Percentiles rank a stretch among this genome's conserved stretches.
Conservation (phyloP, 208 protist species). For the Crithidia expoeki region DNA sequence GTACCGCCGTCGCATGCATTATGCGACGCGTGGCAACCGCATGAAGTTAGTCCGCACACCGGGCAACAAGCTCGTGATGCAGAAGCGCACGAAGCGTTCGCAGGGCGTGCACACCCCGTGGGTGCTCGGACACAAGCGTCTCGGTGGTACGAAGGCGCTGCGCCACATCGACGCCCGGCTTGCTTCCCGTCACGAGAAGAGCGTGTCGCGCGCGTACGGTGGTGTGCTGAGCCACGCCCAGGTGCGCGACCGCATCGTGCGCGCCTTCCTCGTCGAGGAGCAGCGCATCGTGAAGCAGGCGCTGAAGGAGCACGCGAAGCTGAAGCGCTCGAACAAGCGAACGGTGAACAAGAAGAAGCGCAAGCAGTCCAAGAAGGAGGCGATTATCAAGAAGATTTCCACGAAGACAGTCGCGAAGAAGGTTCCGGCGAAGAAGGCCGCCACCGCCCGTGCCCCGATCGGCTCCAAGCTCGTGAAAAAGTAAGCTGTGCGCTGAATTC, state of each 20-base stretch:
- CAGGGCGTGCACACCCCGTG: constrained; percentile 92
- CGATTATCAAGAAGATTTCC: constrained; percentile 61
- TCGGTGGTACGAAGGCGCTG: constrained; percentile 92
- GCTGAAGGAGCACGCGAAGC: constrained; percentile 73
- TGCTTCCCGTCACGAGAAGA: constrained; percentile 93
- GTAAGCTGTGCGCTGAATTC: constrained; percentile 29
- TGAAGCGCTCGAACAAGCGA: constrained; percentile 72
- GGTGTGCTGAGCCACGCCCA: constrained; percentile 95
- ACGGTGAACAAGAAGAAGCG: constrained; percentile 72
- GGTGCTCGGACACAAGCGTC: constrained; percentile 92
- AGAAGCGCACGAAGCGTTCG: constrained; percentile 95
- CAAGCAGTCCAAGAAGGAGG: constrained; percentile 49
- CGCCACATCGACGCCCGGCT: constrained; percentile 86
- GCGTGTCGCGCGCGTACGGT: constrained; percentile 97
- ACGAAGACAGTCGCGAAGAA: constrained; percentile 51
- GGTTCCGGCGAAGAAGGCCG: constrained; percentile 40
- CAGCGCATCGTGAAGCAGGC: constrained; percentile 98
- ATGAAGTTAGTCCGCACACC: constrained; percentile 87
- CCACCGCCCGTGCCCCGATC: constrained; percentile 48
- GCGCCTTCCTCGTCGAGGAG: constrained; percentile 99
- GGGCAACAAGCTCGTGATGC: constrained; percentile 94
- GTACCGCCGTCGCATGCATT: constrained; percentile 86
- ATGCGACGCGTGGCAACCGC: constrained; percentile 75
- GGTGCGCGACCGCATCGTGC: constrained; percentile 96
- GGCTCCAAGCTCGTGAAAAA: constrained; percentile 80